These are phyloP conservation scores for Scalesia atractyloides DNA, from an alignment of 129 eudicot genomes.

Conservation along the genomic window DNA sequence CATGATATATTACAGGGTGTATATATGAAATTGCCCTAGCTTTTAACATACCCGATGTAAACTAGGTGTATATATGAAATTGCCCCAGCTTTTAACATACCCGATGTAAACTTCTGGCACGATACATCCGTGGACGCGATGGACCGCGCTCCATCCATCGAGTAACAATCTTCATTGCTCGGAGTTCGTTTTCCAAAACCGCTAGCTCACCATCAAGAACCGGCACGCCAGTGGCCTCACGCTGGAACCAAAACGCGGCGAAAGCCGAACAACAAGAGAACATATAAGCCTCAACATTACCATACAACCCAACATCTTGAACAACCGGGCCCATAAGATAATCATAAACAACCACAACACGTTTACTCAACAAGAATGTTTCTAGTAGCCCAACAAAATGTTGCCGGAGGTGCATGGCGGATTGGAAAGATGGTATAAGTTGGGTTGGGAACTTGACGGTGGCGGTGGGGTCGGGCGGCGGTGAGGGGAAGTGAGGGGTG, in stretches of 20 bases:
- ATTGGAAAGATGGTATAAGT: constrained; percentile 39
- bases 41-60: too few species aligned
- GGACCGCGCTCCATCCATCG: constrained; percentile 19
- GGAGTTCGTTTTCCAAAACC: constrained; percentile 14
- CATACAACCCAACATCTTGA: constrained; percentile 35
- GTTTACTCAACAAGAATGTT: constrained; percentile 16
- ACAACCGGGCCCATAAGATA: constrained; percentile 45
- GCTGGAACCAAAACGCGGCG: constrained; percentile 15
- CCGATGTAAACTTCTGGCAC: constrained; percentile 18
- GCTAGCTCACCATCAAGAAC: constrained; percentile 21
- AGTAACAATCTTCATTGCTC: constrained; percentile 23
- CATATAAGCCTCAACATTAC: constrained; percentile 46
- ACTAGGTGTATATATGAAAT: too few species aligned
- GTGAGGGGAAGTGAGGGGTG: constrained; percentile 43
- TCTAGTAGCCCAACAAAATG: constrained; percentile 34
- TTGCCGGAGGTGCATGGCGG: constrained; percentile 41
- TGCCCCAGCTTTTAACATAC: background rate
- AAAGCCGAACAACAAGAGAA: constrained; percentile 38
- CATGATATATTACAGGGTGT: too few species aligned
- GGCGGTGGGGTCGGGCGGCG: constrained; percentile 43
- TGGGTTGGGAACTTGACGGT: constrained; percentile 47
- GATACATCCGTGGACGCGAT: constrained; percentile 17
- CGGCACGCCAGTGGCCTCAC: constrained; percentile 27
- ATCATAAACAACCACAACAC: constrained; percentile 44
- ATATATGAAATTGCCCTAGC: too few species aligned